A percentile compares a stretch with the other conserved stretches of the same genome.
These are phyloP conservation scores for Pseudogymnoascus sp. DNA, from an alignment of 2,329 filamentous ascomycete genomes.

Conservation along the genomic window DNA sequence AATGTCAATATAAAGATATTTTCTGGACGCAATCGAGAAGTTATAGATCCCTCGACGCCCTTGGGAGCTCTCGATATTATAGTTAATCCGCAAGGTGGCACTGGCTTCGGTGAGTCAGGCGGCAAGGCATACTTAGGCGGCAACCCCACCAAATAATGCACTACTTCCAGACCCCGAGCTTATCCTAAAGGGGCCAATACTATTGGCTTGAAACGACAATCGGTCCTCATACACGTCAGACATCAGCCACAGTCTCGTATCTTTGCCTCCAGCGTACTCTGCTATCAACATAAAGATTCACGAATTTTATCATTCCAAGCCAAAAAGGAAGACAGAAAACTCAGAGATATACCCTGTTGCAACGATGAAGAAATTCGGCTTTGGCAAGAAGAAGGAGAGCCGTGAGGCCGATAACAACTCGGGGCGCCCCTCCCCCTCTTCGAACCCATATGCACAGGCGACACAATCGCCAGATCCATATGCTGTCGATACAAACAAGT, in stretches of 20 bases:
- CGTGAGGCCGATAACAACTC: slow-evolving; percentile 40
- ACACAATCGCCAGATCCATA: slow-evolving; percentile 48
- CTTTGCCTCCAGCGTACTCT: not conserved
- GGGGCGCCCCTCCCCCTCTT: slow-evolving; percentile 40
- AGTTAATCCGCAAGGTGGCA: slow-evolving; percentile 7
- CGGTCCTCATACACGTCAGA: slow-evolving; percentile 6
- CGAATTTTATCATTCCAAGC: not conserved
- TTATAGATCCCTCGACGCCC: not conserved
- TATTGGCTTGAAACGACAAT: slow-evolving; percentile 3
- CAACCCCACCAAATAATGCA: slow-evolving; percentile 9
- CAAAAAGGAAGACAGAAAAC: not conserved
- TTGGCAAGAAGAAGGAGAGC: slow-evolving; percentile 46
- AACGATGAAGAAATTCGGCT: slow-evolving; percentile 54
- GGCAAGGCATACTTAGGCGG: not conserved
- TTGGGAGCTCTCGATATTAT: not conserved
- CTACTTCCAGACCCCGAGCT: slow-evolving; percentile 5
- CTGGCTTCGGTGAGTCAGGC: slow-evolving; percentile 5
- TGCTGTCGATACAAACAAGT: slow-evolving; percentile 50
- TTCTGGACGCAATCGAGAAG: not conserved
- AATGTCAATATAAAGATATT: slow-evolving; percentile 1
- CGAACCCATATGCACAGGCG: slow-evolving; percentile 29
- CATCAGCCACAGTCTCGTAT: slow-evolving; percentile 4
- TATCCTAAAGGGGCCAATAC: not conserved
- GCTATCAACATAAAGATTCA: not conserved
- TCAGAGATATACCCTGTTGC: slow-evolving; percentile 3